Conservation (phyloP, 164 flowering plant genomes). For the Magnolia sinica region DNA sequence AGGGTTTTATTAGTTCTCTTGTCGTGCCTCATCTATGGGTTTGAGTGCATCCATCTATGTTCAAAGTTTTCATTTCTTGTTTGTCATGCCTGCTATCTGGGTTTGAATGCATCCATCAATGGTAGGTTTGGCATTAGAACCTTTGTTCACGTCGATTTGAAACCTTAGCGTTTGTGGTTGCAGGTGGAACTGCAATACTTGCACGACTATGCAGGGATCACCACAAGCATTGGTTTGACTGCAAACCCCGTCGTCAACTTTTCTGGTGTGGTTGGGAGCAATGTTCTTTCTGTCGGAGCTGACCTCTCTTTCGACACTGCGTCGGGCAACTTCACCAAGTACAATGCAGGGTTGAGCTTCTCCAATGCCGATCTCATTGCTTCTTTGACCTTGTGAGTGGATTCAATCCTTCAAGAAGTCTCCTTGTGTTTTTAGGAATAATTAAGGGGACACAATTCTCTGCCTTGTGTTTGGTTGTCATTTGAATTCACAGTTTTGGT, state of each 20-base stretch:
- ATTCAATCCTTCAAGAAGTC: background rate
- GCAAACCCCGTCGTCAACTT: slow-evolving; percentile 70
- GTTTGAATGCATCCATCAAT: background rate
- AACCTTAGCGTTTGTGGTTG: background rate
- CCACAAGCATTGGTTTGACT: slow-evolving; percentile 68
- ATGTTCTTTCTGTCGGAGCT: slow-evolving; percentile 44
- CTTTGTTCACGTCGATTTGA: background rate
- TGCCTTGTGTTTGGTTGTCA: background rate
- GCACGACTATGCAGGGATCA: slow-evolving; percentile 72
- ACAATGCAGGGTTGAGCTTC: slow-evolving; percentile 57
- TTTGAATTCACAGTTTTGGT: background rate
- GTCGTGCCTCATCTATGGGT: too few relatives aligned
- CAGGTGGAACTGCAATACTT: slow-evolving; percentile 69
- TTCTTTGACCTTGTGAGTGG: slow-evolving; percentile 58
- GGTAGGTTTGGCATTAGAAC: too few relatives aligned
- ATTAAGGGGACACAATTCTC: background rate
- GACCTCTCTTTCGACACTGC: slow-evolving; percentile 71
- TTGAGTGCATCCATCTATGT: too few relatives aligned
- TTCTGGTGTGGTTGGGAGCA: slow-evolving; percentile 62
- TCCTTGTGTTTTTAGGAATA: background rate
- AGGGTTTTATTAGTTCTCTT: background rate
- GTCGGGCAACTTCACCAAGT: slow-evolving; percentile 52
- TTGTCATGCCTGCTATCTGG: background rate
- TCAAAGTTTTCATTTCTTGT: too few relatives aligned
- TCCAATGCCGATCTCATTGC: slow-evolving; percentile 59